These are phyloP conservation scores for Colletotrichum sp. DNA, from an alignment of 2,329 filamentous ascomycete genomes.

Conservation along the genomic window DNA sequence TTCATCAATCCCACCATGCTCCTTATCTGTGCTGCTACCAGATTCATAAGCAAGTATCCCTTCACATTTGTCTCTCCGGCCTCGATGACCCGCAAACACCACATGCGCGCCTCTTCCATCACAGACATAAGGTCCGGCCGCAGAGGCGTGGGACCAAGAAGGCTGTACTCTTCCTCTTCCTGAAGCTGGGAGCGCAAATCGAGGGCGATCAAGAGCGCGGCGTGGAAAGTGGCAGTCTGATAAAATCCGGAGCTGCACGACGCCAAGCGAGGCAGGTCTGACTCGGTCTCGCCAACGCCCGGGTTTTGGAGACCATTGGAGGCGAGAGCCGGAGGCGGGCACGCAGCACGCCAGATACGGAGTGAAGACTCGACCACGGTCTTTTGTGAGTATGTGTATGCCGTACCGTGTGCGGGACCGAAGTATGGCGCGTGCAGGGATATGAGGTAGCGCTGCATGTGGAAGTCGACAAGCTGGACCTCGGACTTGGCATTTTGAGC, in stretches of 20 bases:
- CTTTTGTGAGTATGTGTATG: conserved; percentile 56
- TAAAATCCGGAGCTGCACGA: conserved; percentile 46
- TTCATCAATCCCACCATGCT: conserved; percentile 39
- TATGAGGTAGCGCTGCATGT: conserved; percentile 59
- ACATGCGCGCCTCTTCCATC: conserved; percentile 44
- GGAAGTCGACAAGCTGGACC: conserved; percentile 51
- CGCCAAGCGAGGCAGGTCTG: conserved; percentile 40
- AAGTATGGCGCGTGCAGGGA: conserved; percentile 61
- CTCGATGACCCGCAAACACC: conserved; percentile 43
- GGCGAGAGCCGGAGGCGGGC: conserved; percentile 28
- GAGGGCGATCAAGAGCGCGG: conserved; percentile 38
- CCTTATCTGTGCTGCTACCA: conserved; percentile 41
- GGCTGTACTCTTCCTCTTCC: conserved; percentile 38
- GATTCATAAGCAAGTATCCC: conserved; percentile 41
- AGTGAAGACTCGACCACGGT: conserved; percentile 51
- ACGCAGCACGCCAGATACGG: conserved; percentile 48
- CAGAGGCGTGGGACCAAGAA: conserved; percentile 34
- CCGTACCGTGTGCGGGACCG: conserved; percentile 39
- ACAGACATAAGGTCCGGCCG: conserved; percentile 46
- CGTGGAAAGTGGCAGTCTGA: conserved; percentile 35
- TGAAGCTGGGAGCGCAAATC: conserved; percentile 45
- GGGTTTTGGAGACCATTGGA: neutral
- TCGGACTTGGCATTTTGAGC: conserved; percentile 39
- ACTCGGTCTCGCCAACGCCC: neutral
- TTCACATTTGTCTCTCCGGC: conserved; percentile 62